These are phyloP conservation scores for Pleurotus eryngii DNA, from an alignment of 768 basidiomycete genomes.

Conservation along the genomic window DNA sequence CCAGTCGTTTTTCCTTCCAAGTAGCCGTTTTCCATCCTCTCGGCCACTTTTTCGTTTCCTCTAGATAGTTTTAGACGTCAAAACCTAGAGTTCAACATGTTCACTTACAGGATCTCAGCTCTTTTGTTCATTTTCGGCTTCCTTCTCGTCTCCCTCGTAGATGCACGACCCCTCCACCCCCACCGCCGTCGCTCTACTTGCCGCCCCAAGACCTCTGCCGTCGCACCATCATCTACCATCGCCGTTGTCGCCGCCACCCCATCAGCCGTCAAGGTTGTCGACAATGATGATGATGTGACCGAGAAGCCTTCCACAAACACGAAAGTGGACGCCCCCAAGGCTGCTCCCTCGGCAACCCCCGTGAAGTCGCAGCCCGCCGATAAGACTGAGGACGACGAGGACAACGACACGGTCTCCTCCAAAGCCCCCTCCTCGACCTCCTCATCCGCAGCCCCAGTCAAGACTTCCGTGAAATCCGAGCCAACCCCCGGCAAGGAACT, in stretches of 20 bases:
- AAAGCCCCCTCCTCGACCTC: constrained; percentile 1
- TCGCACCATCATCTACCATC: not conserved
- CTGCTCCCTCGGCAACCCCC: not conserved
- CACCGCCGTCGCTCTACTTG: constrained; percentile 2
- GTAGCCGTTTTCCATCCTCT: constrained; percentile 3
- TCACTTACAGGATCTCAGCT: constrained; percentile 5
- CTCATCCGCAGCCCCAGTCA: constrained; percentile 8
- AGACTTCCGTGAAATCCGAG: constrained; percentile 10
- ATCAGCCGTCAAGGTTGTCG: not conserved
- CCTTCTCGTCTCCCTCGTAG: constrained; percentile 2
- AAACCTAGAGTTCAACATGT: constrained; percentile 6
- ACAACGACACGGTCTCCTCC: constrained; percentile 1
- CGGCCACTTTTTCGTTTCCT: constrained; percentile 8
- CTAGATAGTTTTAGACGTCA: constrained; percentile 1
- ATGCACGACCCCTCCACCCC: not conserved
- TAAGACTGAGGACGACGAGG: not conserved
- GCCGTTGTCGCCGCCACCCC: not conserved
- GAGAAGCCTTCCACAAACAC: not conserved
- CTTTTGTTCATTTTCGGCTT: constrained; percentile 8
- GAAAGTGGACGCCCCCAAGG: not conserved
- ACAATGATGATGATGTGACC: not conserved
- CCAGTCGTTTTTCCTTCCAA: constrained; percentile 8
- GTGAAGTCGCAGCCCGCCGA: not conserved
- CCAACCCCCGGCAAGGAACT: constrained; percentile 12
- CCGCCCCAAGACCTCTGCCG: not conserved